Conservation (phyloP, 2,329 filamentous ascomycete species). For the Chrysoporthe cubensis region DNA sequence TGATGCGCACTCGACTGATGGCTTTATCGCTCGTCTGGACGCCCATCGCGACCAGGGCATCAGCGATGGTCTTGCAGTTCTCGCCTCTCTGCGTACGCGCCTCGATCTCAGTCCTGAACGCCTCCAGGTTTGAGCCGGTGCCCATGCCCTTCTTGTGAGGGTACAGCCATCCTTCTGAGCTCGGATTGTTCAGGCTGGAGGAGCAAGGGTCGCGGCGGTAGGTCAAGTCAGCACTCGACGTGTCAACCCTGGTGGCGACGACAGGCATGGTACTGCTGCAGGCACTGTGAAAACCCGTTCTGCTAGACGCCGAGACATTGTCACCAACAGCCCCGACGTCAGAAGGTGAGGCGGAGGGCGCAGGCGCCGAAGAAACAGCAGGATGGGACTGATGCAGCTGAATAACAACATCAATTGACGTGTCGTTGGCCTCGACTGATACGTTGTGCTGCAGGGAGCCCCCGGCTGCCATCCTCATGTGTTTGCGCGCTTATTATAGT, state of each 20-base stretch:
- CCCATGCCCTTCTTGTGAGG: slow-evolving; percentile 27
- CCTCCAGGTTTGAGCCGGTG: slow-evolving; percentile 25
- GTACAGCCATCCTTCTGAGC: slow-evolving; percentile 22
- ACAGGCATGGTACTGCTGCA: neutral
- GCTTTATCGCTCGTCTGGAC: slow-evolving; percentile 31
- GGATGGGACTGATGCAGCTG: neutral
- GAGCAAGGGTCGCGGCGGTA: slow-evolving; percentile 13
- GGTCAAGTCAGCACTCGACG: slow-evolving; percentile 16
- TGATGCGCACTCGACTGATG: slow-evolving; percentile 30
- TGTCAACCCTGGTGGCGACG: neutral
- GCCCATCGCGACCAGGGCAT: slow-evolving; percentile 28
- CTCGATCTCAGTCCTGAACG: slow-evolving; percentile 30
- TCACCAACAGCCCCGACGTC: neutral
- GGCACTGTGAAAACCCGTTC: neutral
- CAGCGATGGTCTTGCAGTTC: slow-evolving; percentile 32
- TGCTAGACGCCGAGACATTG: neutral
- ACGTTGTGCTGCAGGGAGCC: too few species aligned
- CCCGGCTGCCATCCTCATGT: too few species aligned
- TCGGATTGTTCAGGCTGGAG: slow-evolving; percentile 23
- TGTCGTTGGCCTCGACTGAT: too few species aligned
- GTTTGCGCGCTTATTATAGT: too few species aligned
- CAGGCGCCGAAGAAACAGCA: neutral
- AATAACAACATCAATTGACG: too few species aligned
- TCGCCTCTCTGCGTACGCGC: slow-evolving; percentile 29
- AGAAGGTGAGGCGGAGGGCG: neutral